Evolutionary conservation across 768 basidiomycete genomes (phyloP).

Genomic region (Daedalea quercina): DNA sequence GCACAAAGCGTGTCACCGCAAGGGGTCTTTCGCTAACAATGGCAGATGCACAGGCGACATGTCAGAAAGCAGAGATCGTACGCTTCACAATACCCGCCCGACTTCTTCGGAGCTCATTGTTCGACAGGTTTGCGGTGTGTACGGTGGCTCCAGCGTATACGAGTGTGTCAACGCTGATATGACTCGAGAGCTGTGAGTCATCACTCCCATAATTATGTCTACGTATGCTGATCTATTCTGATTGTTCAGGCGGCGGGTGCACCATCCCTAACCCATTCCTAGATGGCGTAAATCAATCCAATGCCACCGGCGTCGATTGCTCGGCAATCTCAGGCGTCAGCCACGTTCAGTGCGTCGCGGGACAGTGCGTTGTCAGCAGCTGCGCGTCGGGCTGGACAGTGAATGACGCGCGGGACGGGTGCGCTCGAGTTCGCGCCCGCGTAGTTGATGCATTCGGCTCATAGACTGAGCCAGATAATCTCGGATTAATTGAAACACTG

Average conservation of each 20-base stretch:
- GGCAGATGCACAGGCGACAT: not conserved
- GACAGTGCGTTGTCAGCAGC: not conserved
- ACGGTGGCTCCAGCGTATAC: not conserved
- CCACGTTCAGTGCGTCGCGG: not conserved
- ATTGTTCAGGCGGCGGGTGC: not conserved
- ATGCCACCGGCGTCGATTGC: not conserved
- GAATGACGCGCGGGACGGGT: not conserved
- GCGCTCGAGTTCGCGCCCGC: not conserved
- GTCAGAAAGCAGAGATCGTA: not conserved
- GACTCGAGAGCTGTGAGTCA: not conserved
- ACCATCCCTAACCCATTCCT: slow-evolving; percentile 1
- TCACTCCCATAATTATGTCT: not conserved
- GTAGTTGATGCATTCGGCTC: too few species aligned
- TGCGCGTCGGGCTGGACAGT: not conserved
- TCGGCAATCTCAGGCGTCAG: not conserved
- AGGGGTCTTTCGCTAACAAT: not conserved
- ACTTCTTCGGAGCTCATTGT: not conserved
- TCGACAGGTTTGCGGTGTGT: not conserved
- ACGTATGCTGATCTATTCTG: not conserved
- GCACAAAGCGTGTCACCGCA: too few species aligned
- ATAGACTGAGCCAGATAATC: too few species aligned
- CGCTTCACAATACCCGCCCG: not conserved
- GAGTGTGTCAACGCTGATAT: not conserved
- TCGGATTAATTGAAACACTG: too few species aligned
- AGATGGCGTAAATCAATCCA: too few species aligned